A percentile compares a stretch with the other conserved stretches of the same genome.
These are phyloP conservation scores for Rhodosporidiobolus odoratus DNA, from an alignment of 768 basidiomycete species.

Conservation along the genomic window DNA sequence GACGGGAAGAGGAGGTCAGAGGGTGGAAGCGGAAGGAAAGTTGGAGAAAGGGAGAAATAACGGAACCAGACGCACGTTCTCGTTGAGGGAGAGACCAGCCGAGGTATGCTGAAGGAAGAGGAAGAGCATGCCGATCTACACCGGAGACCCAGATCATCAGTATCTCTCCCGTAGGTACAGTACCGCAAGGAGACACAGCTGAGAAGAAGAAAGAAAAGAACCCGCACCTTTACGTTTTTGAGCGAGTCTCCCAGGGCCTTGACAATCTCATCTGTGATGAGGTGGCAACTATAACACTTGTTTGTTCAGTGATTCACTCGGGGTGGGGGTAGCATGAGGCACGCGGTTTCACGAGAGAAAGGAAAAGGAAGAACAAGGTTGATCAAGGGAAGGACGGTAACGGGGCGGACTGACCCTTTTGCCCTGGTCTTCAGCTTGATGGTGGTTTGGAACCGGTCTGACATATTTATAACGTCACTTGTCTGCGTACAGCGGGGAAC, in stretches of 20 bases:
- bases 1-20: background rate
- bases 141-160: background rate
- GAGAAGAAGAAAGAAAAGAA: background rate
- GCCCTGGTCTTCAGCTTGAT: constrained; percentile 20
- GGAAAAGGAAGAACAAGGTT: background rate
- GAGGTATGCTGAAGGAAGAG: constrained; percentile 83
- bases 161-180: background rate
- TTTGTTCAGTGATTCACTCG: no score
- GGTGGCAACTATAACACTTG: constrained; percentile 58
- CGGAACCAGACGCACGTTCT: constrained; percentile 54
- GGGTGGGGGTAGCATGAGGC: no score
- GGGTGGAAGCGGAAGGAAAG: background rate
- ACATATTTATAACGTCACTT: background rate
- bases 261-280: constrained; percentile 72
- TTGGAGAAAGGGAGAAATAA: background rate
- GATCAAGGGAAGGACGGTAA: background rate
- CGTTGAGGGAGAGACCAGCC: constrained; percentile 75
- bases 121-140: constrained; percentile 75
- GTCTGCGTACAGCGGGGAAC: background rate
- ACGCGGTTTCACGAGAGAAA: no score
- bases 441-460: constrained; percentile 15
- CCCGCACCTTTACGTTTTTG: constrained; percentile 58
- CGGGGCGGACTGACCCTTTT: constrained; percentile 6
- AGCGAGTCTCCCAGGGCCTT: constrained; percentile 65
- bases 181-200: background rate